Conservation (phyloP, 2,329 filamentous ascomycete species). For the Stachybotrys chartarum region DNA sequence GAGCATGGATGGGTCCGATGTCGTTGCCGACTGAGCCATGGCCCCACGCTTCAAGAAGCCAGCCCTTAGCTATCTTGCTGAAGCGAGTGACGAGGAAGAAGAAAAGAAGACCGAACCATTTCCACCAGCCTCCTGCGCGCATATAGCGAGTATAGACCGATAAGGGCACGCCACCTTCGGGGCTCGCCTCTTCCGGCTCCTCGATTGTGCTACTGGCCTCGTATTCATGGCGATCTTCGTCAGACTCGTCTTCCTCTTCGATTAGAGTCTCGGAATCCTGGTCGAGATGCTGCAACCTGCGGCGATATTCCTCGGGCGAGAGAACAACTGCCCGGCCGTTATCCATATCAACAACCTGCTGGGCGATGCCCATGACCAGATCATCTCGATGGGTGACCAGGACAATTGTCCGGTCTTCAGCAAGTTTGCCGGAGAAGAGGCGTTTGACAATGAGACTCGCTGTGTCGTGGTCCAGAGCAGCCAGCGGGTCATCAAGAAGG, state of each 20-base stretch:
- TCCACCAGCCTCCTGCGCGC: constrained; percentile 67
- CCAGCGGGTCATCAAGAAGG: constrained; percentile 56
- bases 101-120: constrained; percentile 62
- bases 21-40: not conserved
- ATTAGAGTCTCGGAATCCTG: constrained; percentile 13
- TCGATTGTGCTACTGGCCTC: constrained; percentile 12
- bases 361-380: constrained; percentile 64
- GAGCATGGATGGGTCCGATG: not conserved
- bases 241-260: constrained; percentile 2
- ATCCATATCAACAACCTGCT: constrained; percentile 64
- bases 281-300: constrained; percentile 29
- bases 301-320: constrained; percentile 34
- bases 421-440: constrained; percentile 51
- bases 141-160: constrained; percentile 81
- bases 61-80: constrained; percentile 59
- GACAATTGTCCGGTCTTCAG: constrained; percentile 61
- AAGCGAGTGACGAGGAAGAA: constrained; percentile 58
- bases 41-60: constrained; percentile 84
- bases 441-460: constrained; percentile 55
- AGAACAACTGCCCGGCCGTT: constrained; percentile 49
- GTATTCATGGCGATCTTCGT: constrained; percentile 15
- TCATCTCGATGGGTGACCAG: constrained; percentile 77
- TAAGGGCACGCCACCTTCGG: constrained; percentile 64
- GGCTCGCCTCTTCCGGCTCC: constrained; percentile 23
- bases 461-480: constrained; percentile 56